A percentile compares a stretch with the other conserved stretches of the same genome.
Conservation (phyloP, 2,329 filamentous ascomycete species). For the Orbilia javanica region DNA sequence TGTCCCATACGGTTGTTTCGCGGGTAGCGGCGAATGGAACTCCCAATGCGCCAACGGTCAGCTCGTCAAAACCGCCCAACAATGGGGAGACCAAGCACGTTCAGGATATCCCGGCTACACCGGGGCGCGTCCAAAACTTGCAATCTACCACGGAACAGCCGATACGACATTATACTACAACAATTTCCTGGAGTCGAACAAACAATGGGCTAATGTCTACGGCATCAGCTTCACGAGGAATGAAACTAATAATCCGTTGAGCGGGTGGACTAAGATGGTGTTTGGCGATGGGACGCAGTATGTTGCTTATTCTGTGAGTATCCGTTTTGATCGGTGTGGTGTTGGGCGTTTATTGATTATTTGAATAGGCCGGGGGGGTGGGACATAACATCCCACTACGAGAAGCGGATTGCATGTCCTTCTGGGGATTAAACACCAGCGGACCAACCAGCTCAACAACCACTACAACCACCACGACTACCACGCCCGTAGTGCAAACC, state of each 20-base stretch:
- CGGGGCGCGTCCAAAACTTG: slow-evolving; percentile 70
- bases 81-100: slow-evolving; percentile 69
- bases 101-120: slow-evolving; percentile 70
- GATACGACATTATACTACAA: slow-evolving; percentile 69
- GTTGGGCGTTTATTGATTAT: not conserved
- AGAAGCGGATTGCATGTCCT: slow-evolving; percentile 17
- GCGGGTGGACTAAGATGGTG: slow-evolving; percentile 59
- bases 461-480: slow-evolving; percentile 17
- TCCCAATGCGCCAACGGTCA: slow-evolving; percentile 69
- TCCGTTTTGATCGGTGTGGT: slow-evolving; percentile 32
- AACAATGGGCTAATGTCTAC: slow-evolving; percentile 71
- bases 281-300: slow-evolving; percentile 60
- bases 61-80: slow-evolving; percentile 66
- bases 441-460: slow-evolving; percentile 32
- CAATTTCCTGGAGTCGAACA: slow-evolving; percentile 73
- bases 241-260: slow-evolving; percentile 53
- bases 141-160: slow-evolving; percentile 71
- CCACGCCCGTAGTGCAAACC: slow-evolving; percentile 17
- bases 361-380: slow-evolving; percentile 19
- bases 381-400: slow-evolving; percentile 30
- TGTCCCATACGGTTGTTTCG: slow-evolving; percentile 71
- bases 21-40: slow-evolving; percentile 68
- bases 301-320: slow-evolving; percentile 34
- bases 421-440: slow-evolving; percentile 44
- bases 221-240: slow-evolving; percentile 64